These are phyloP conservation scores for Castanea mollissima DNA, from an alignment of 306 rosid genomes.

Conservation along the genomic window DNA sequence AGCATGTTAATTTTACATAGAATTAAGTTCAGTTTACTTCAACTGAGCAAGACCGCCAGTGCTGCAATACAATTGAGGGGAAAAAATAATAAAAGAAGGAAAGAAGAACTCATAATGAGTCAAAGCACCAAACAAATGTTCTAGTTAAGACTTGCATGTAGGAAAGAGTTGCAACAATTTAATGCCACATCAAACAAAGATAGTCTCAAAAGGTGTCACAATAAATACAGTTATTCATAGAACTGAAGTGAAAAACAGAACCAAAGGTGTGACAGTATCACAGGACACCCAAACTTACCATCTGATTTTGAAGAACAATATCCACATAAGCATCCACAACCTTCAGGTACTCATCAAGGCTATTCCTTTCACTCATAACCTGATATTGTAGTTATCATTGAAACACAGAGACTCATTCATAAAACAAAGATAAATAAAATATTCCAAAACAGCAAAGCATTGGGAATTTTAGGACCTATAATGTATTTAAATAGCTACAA, in stretches of 20 bases:
- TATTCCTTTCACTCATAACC: constrained; percentile 58
- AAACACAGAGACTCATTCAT: neutral
- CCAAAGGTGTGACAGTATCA: constrained; percentile 14
- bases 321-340: constrained; percentile 90
- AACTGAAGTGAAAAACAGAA: neutral
- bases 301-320: constrained; percentile 69
- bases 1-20: neutral
- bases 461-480: neutral
- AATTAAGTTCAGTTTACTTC: neutral
- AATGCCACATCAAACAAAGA: constrained; percentile 7
- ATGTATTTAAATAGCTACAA: neutral
- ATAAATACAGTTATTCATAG: constrained; percentile 11
- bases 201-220: constrained; percentile 10
- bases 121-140: neutral
- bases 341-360: constrained; percentile 77
- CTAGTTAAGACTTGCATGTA: neutral
- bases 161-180: constrained; percentile 12
- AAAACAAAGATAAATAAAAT: constrained; percentile 10
- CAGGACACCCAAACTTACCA: constrained; percentile 52
- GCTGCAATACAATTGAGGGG: neutral
- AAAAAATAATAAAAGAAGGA: neutral
- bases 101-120: neutral
- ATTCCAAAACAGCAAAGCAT: neutral
- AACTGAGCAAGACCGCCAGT: neutral
- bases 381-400: constrained; percentile 34